Evolutionary conservation across 192 early-diverging fungal species (phyloP), one percentile per base, ranked within the genome.

Genomic region (Kappamyces sp.): DNA sequence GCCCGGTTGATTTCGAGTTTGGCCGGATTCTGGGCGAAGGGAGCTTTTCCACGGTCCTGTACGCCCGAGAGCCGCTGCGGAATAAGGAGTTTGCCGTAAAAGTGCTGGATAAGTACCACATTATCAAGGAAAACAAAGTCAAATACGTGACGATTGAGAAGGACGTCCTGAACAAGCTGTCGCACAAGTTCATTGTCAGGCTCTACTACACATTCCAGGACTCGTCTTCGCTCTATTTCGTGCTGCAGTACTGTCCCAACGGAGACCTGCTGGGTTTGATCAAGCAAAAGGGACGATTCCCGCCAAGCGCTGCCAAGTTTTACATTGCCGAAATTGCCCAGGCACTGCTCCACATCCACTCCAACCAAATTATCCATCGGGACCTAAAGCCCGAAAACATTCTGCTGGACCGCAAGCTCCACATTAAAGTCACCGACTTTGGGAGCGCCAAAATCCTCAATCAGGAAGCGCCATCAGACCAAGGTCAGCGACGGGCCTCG

Each of bases 131-230:
- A 52, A 91, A 96, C 61, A 99, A 99, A 72, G 85, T 86, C 52
- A 92, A 93, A 69, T 96, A 95, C 65, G 61, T 71, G 36, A 62
- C 47, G 4, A 91, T 94, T 54, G 96, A 99, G 67, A 87, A 91
- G 58, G 87, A 92, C 51, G 88, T 91, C 3, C 76, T 99, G 46
- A 87, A 89, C 61, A 70, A 74, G 46, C 72, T 94, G 57, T 76
- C 84, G 57, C 94, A 99, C 67, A 91, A 90, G 49, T 88, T 89
- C 59, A 84, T 97, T 60, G 88, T 98, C 35, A 85, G 85, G 47
- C 76, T 99, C 6, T 94, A 90, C 67, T 98, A 91, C 65, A 96
- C 96, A 2, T 98, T 96, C 62, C 93, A 96, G 71, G 93, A 98
- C 74, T 66, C 76, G 39, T 71, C 84, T 43, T 91, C 86, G 55